Conservation (phyloP, 2,329 filamentous ascomycete species). For the Talaromyces atroroseus region DNA sequence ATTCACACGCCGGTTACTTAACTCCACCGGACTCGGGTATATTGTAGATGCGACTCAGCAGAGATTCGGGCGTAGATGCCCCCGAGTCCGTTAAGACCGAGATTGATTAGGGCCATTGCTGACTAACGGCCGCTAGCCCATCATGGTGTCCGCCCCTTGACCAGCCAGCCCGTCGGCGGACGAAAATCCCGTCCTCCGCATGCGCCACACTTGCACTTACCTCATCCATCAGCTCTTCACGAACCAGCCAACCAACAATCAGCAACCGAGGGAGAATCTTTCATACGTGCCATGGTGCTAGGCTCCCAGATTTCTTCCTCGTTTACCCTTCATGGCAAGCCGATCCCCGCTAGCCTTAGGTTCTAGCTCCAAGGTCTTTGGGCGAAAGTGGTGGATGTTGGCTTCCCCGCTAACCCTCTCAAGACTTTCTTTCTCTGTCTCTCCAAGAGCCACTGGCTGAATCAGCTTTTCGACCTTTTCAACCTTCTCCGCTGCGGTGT, state of each 20-base stretch:
- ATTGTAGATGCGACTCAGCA: too few species aligned
- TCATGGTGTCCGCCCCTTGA: too few species aligned
- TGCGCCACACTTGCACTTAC: not conserved
- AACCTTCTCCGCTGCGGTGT: not conserved
- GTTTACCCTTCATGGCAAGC: constrained; percentile 8
- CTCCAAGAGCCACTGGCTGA: not conserved
- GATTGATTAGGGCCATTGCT: not conserved
- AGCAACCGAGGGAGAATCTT: not conserved
- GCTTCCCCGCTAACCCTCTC: constrained; percentile 12
- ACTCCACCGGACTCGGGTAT: too few species aligned
- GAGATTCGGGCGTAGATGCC: not conserved
- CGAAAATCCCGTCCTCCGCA: constrained; percentile 4
- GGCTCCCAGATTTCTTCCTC: not conserved
- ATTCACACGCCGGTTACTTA: too few species aligned
- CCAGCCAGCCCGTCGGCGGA: constrained; percentile 3
- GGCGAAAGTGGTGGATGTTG: not conserved
- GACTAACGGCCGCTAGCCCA: not conserved
- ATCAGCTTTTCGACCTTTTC: not conserved
- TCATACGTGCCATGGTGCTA: not conserved
- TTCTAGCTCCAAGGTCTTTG: constrained; percentile 8
- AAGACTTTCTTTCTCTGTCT: not conserved
- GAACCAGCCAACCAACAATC: not conserved
- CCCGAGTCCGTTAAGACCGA: not conserved
- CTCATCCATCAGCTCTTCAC: not conserved
- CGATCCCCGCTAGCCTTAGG: not conserved